phyloP scores from a whole-genome alignment of 305 asterid genomes.

The Fraxinus floribunda region DNA sequence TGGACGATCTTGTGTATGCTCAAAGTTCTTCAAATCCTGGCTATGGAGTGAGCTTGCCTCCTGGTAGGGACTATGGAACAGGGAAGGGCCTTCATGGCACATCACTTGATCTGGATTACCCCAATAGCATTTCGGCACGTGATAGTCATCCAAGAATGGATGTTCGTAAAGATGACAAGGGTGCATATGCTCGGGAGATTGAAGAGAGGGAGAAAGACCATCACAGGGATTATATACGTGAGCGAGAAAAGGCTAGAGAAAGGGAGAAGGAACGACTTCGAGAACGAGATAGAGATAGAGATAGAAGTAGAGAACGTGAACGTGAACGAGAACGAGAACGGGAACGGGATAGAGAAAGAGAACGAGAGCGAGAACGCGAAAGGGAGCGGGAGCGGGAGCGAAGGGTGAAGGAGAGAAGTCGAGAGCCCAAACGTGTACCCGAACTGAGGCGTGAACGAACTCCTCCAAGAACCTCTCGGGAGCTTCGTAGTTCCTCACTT shows the following conservation, averaged over 20 bases:
- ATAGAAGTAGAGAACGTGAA: constrained; percentile 54
- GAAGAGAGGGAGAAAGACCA: constrained; percentile 75
- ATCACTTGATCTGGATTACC: constrained; percentile 64
- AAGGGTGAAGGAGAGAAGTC: constrained; percentile 64
- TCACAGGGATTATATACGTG: constrained; percentile 56
- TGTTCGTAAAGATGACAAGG: constrained; percentile 69
- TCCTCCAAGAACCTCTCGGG: constrained; percentile 77
- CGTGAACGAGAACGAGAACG: constrained; percentile 46
- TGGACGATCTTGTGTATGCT: constrained; percentile 67
- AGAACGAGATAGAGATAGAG: constrained; percentile 54
- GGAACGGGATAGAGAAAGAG: constrained; percentile 57
- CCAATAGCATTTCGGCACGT: constrained; percentile 52
- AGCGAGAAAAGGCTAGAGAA: constrained; percentile 78
- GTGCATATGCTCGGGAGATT: constrained; percentile 62
- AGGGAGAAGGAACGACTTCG: constrained; percentile 65
- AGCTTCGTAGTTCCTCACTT: constrained; percentile 71
- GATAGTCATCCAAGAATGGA: constrained; percentile 60
- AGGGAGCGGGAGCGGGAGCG: constrained; percentile 55
- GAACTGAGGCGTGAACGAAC: constrained; percentile 68
- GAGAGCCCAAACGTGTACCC: constrained; percentile 60
- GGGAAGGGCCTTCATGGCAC: constrained; percentile 79
- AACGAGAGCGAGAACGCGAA: constrained; percentile 64
- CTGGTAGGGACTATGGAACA: constrained; percentile 94
- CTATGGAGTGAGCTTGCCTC: constrained; percentile 98
- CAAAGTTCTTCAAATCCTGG: constrained; percentile 83